phyloP scores from a whole-genome alignment of 768 basidiomycete genomes.

The Mycena kentingensis region DNA sequence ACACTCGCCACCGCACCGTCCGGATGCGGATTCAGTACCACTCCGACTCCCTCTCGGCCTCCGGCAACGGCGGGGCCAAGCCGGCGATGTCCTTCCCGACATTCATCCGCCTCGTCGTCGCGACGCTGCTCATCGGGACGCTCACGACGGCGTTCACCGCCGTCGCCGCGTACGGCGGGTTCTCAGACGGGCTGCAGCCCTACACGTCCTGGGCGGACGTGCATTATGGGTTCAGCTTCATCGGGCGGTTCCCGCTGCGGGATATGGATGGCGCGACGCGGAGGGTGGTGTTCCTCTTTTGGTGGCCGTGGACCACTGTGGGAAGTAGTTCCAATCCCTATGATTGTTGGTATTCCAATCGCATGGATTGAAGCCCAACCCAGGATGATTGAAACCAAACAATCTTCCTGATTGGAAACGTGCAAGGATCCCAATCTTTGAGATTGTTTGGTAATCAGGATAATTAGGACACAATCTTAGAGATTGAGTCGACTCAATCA shows the following conservation, averaged over 20 bases:
- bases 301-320: not conserved
- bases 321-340: not conserved
- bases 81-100: conserved; percentile 31
- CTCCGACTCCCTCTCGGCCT: conserved; percentile 30
- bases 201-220: conserved; percentile 40
- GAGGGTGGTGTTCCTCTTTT: not conserved
- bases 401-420: too few relatives aligned
- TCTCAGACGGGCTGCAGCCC: conserved; percentile 28
- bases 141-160: conserved; percentile 25
- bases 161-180: conserved; percentile 21
- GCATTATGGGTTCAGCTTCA: conserved; percentile 36
- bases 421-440: too few relatives aligned
- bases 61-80: not conserved
- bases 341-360: not conserved
- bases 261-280: not conserved
- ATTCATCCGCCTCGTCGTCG: conserved; percentile 49
- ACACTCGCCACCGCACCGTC: conserved; percentile 44
- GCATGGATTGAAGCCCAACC: too few relatives aligned
- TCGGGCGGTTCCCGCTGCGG: conserved; percentile 29
- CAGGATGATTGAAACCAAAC: too few relatives aligned
- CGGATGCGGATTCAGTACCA: conserved; percentile 30
- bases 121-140: conserved; percentile 33
- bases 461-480: too few relatives aligned
- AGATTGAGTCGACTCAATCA: too few relatives aligned
- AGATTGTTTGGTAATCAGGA: too few relatives aligned